Evolutionary conservation across 2,329 filamentous ascomycete genomes (phyloP).

Genomic region (Leptodontidium sp.): DNA sequence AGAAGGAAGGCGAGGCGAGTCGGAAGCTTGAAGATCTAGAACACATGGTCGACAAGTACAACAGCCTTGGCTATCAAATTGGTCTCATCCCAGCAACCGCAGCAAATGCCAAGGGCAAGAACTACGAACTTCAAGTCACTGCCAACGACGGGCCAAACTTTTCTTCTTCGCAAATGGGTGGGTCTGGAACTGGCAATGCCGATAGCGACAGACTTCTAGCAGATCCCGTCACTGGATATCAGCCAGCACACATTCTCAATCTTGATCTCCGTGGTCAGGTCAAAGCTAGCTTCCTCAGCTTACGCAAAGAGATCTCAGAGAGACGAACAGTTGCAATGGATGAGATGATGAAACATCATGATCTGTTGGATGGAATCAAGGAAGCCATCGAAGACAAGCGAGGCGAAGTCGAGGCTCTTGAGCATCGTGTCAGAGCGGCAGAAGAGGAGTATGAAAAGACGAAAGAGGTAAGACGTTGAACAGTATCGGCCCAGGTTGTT

Average conservation of each 20-base stretch:
- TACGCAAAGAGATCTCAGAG: slow-evolving; percentile 93
- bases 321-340: slow-evolving; percentile 83
- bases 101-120: slow-evolving; percentile 81
- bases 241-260: slow-evolving; percentile 87
- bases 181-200: slow-evolving; percentile 45
- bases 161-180: slow-evolving; percentile 64
- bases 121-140: slow-evolving; percentile 87
- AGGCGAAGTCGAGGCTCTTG: slow-evolving; percentile 88
- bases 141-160: slow-evolving; percentile 83
- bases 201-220: slow-evolving; percentile 81
- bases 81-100: slow-evolving; percentile 87
- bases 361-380: slow-evolving; percentile 91
- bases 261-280: slow-evolving; percentile 85
- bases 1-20: slow-evolving; percentile 89
- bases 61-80: slow-evolving; percentile 92
- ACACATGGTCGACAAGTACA: slow-evolving; percentile 87
- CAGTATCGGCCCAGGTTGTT: neutral
- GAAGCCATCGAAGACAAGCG: slow-evolving; percentile 97
- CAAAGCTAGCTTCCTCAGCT: slow-evolving; percentile 77
- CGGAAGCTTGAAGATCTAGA: slow-evolving; percentile 92
- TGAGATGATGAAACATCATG: slow-evolving; percentile 92
- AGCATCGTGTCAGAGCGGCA: slow-evolving; percentile 86
- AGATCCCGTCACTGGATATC: slow-evolving; percentile 85
- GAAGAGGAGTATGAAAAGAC: slow-evolving; percentile 95
- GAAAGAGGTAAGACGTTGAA: slow-evolving; percentile 67